Evolutionary conservation across 345 rosid genomes (phyloP).

Genomic region (Carallia pectinifolia): DNA sequence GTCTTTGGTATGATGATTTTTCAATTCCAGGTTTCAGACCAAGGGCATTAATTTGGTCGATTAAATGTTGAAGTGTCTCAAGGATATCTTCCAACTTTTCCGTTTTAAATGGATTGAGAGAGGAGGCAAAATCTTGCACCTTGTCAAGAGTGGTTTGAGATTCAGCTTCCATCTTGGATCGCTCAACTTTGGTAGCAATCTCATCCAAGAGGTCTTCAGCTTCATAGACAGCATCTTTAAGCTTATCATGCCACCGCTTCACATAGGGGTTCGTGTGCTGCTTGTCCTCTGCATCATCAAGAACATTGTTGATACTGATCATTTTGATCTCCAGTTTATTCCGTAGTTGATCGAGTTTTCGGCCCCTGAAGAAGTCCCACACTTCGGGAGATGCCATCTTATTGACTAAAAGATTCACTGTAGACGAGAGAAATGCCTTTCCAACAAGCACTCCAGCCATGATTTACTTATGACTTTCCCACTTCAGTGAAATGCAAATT

Average conservation of each 20-base stretch:
- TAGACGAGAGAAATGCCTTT: conserved; percentile 13
- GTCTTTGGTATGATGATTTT: neutral
- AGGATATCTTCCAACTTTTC: neutral
- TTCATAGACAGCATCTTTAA: conserved; percentile 18
- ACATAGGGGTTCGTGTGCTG: neutral
- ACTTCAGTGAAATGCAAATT: too few relatives aligned
- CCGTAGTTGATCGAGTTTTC: neutral
- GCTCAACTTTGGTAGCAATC: conserved; percentile 5
- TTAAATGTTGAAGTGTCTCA: conserved; percentile 12
- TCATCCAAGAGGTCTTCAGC: conserved; percentile 26
- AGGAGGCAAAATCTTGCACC: conserved; percentile 11
- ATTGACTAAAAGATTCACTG: conserved; percentile 1
- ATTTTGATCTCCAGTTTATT: neutral
- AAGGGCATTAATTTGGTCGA: conserved; percentile 6
- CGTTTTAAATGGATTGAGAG: too few relatives aligned
- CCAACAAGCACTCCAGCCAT: neutral
- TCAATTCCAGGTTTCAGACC: neutral
- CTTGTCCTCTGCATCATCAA: conserved; percentile 26
- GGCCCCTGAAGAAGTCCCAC: conserved; percentile 7
- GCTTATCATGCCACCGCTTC: conserved; percentile 15
- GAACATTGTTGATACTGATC: conserved; percentile 3
- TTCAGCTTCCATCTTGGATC: neutral
- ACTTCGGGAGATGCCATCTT: neutral
- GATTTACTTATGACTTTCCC: too few relatives aligned
- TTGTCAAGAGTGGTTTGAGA: neutral